Conservation (phyloP, 1,139 yeast species). For the Kurtzmaniella quercitrusa region DNA sequence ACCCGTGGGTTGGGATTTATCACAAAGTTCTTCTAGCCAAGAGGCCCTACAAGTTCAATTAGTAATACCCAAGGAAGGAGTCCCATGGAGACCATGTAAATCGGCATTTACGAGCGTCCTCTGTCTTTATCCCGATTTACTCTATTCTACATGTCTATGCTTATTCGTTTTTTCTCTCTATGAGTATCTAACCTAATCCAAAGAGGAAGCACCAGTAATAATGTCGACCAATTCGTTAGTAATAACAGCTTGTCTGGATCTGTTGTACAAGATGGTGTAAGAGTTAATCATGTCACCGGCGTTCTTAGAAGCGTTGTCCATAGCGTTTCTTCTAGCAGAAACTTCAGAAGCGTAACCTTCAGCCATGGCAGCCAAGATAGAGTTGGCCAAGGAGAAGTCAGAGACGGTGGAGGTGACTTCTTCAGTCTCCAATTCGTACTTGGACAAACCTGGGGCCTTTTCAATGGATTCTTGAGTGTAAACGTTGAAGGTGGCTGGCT, state of each 20-base stretch:
- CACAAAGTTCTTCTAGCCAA: no score
- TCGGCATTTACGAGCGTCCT: no score
- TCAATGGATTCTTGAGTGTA: conserved; percentile 71
- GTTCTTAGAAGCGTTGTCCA: conserved; percentile 99
- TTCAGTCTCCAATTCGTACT: conserved; percentile 77
- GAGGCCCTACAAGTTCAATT: no score
- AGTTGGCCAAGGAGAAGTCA: conserved; percentile 88
- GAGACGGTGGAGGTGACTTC: conserved; percentile 63
- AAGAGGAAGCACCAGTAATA: conserved; percentile 98
- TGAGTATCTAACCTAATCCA: conserved; percentile 55
- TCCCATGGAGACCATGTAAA: no score
- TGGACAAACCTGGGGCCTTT: conserved; percentile 80
- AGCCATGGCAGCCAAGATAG: conserved; percentile 87
- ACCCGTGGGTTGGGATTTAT: no score
- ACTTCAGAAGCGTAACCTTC: conserved; percentile 98
- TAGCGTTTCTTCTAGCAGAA: conserved; percentile 98
- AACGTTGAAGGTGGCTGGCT: conserved; percentile 69
- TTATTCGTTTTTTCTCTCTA: conserved; percentile 2
- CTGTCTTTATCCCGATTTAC: no score
- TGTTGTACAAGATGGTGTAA: conserved; percentile 96
- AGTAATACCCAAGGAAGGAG: no score
- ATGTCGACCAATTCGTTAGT: conserved; percentile 99
- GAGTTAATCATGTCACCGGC: conserved; percentile 98
- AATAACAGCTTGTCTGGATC: conserved; percentile 99
- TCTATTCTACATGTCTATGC: background rate